Conservation (phyloP, 257 asterid genomes). For the Eustoma russellianum region DNA sequence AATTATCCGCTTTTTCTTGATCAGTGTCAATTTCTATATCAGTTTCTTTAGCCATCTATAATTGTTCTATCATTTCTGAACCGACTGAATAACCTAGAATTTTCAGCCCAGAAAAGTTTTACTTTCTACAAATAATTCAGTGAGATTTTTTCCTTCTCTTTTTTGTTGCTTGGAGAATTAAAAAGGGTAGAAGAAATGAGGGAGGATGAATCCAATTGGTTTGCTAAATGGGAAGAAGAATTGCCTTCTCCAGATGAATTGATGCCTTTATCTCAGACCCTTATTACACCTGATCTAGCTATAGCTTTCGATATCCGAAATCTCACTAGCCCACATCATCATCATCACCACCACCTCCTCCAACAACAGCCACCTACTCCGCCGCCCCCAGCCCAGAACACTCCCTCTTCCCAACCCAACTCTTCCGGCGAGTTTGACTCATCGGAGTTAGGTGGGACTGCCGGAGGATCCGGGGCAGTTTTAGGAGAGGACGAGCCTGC, state of each 20-base stretch:
- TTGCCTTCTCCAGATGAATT: conserved; percentile 75
- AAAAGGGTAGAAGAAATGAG: conserved; percentile 31
- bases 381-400: conserved; percentile 1
- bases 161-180: background rate
- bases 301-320: conserved; percentile 56
- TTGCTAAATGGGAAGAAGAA: conserved; percentile 77
- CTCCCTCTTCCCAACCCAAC: conserved; percentile 37
- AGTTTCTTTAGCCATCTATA: background rate
- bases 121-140: background rate
- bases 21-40: background rate
- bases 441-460: conserved; percentile 38
- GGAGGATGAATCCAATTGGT: conserved; percentile 81
- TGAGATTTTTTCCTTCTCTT: conserved; percentile 4
- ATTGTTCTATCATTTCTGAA: background rate
- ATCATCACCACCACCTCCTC: conserved; percentile 17
- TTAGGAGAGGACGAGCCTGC: conserved; percentile 34
- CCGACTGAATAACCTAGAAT: conserved; percentile 3
- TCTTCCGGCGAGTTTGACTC: conserved; percentile 62
- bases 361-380: conserved; percentile 10
- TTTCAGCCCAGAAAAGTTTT: conserved; percentile 1
- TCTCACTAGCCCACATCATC: conserved; percentile 27
- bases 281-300: conserved; percentile 69
- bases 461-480: conserved; percentile 14
- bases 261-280: conserved; percentile 66
- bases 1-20: conserved; percentile 1